These are phyloP conservation scores for Panicum miliaceum DNA, from an alignment of 176 grass and related monocot genomes.

Conservation along the genomic window DNA sequence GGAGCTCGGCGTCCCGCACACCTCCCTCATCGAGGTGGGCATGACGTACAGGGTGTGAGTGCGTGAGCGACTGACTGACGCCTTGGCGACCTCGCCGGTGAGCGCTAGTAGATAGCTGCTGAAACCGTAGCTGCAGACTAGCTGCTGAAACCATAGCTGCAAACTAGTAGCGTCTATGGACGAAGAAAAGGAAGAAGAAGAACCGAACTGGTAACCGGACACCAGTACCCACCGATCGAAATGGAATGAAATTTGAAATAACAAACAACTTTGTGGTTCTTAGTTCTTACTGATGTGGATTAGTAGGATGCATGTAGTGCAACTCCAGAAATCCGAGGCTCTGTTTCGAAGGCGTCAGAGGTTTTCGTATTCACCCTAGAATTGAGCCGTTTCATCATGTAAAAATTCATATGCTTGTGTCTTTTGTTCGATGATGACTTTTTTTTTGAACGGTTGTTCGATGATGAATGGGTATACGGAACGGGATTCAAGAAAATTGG, in stretches of 20 bases:
- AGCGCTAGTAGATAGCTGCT: neutral
- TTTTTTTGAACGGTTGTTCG: too few species aligned
- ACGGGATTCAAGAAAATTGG: too few species aligned
- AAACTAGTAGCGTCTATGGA: neutral
- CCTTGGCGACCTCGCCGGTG: neutral
- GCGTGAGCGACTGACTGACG: slow-evolving; percentile 8
- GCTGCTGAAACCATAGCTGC: too few species aligned
- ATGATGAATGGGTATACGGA: too few species aligned
- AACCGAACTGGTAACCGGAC: neutral
- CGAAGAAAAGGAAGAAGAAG: neutral
- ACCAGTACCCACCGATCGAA: neutral
- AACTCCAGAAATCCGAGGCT: too few species aligned
- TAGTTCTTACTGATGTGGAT: too few species aligned
- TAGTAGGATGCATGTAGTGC: too few species aligned
- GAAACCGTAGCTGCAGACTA: neutral
- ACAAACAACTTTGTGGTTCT: neutral
- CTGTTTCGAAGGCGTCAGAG: neutral
- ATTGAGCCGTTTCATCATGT: too few species aligned
- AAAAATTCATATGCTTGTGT: too few species aligned
- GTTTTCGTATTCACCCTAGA: too few species aligned
- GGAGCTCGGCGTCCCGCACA: slow-evolving; percentile 74
- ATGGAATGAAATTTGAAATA: neutral
- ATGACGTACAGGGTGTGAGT: slow-evolving; percentile 65
- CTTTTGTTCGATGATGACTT: too few species aligned
- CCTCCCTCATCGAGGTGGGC: slow-evolving; percentile 86